Base-by-base conservation (phyloP, 768 basidiomycete genomes). In the Ramaria rubella region DNA sequence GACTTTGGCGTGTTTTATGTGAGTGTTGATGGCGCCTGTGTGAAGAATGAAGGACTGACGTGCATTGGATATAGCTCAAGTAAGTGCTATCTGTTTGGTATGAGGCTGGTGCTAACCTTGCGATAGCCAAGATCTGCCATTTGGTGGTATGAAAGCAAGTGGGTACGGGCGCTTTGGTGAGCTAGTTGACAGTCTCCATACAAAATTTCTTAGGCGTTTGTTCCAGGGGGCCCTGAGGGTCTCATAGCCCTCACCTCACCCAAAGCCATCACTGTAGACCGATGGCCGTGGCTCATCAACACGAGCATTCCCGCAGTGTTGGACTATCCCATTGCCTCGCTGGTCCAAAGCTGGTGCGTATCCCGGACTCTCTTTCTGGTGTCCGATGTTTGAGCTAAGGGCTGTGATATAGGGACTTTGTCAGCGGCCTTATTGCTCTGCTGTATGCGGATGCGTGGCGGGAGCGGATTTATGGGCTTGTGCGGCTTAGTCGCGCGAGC, bases 101-200 rank as follows among this genome's bases (percentile, higher is more conserved):
- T n/a, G n/a, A n/a, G n/a, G n/a, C n/a, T n/a, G n/a, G 56, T 60
- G 55, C 57, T 26, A 42, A 36, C 62, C 36, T 61, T 65, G 69
- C 78, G 58, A 70, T 54, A 85, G 82, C 67, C 95, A 99, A 77
- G 89, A 93, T 65, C 76, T 95, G 60, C 95, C 96, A 9, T 99
- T 99, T 60, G 96, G 96, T 27, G 96, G 96, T 36, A 80, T 81
- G 44, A 99, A 97, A 70, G 78, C 78, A 29, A 92, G 89, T 51
- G 95, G 95, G 38, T 94, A 95, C 66, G 95, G 94, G 5, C 82
- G 96, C 59, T 96, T 99, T 63, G 90, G 91, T 86, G 63, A 59
- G 79, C 57, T n/a, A 38, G 4, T 67, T 1, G 33, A 55, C 24
- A 21, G 27, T 12, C 33, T 36, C 21, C 31, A 29, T 43, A 60